phyloP scores from a whole-genome alignment of 352 stramenopile species.

The Phytopythium aichiense region DNA sequence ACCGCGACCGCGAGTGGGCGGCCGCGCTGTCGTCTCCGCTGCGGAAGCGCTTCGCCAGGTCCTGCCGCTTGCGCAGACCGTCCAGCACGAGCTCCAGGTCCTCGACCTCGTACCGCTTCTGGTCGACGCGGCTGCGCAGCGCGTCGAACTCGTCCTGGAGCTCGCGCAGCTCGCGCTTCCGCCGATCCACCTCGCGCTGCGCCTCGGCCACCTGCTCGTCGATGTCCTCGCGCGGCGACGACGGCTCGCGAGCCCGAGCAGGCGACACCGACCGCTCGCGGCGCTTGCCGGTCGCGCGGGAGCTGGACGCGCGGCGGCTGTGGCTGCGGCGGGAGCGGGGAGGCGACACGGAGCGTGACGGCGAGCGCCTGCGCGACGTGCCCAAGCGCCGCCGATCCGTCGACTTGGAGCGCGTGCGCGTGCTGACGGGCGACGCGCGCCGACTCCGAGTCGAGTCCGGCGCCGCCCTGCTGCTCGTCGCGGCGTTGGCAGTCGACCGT shows the following conservation, averaged over 20 bases:
- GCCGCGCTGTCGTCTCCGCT: neutral
- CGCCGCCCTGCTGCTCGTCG: neutral
- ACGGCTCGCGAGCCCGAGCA: neutral
- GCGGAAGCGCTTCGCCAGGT: slow-evolving; percentile 31
- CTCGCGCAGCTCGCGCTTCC: slow-evolving; percentile 24
- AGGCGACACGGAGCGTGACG: neutral
- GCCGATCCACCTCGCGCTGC: slow-evolving; percentile 12
- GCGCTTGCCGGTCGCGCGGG: slow-evolving; percentile 9
- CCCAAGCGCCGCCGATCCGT: slow-evolving; percentile 16
- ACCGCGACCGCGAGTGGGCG: neutral
- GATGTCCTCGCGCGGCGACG: neutral
- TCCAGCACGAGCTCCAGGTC: slow-evolving; percentile 66
- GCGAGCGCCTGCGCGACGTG: slow-evolving; percentile 16
- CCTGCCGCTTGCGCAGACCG: slow-evolving; percentile 48
- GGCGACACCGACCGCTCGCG: slow-evolving; percentile 13
- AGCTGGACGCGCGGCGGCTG: neutral
- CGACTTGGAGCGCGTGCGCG: slow-evolving; percentile 48
- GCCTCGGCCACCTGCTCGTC: slow-evolving; percentile 1
- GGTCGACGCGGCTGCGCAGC: slow-evolving; percentile 37
- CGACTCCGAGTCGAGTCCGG: neutral
- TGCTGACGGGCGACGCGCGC: slow-evolving; percentile 14
- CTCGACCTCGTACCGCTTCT: slow-evolving; percentile 60
- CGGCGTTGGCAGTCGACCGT: neutral
- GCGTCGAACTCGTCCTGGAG: slow-evolving; percentile 46
- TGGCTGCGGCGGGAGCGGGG: neutral